Conservation (phyloP, 2,329 filamentous ascomycete genomes). For the Paraphoma sp. region DNA sequence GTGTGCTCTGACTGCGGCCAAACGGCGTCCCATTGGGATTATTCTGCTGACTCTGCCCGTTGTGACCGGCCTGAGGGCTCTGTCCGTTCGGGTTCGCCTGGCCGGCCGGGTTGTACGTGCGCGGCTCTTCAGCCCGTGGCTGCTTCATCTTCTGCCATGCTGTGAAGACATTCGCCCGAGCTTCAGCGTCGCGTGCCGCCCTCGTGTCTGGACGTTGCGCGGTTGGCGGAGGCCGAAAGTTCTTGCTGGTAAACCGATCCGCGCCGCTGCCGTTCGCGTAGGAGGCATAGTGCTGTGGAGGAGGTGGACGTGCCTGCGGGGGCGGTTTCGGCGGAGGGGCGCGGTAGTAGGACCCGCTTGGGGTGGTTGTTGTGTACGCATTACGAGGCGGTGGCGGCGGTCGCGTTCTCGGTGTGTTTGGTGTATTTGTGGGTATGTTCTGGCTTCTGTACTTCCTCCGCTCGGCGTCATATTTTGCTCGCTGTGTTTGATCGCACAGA, state of each 20-base stretch:
- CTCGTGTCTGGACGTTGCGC: conserved; percentile 39
- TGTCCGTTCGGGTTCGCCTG: conserved; percentile 9
- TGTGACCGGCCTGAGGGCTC: conserved; percentile 6
- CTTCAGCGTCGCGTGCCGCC: conserved; percentile 44
- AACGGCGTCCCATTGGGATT: conserved; percentile 48
- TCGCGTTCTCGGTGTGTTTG: conserved; percentile 48
- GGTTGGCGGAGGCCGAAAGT: conserved; percentile 49
- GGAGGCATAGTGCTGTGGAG: conserved; percentile 35
- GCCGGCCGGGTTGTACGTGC: conserved; percentile 23
- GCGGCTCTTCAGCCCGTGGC: conserved; percentile 37
- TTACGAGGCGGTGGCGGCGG: conserved; percentile 54
- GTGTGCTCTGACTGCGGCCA: conserved; percentile 47
- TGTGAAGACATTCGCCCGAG: conserved; percentile 53
- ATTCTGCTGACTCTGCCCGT: conserved; percentile 15
- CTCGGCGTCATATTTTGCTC: conserved; percentile 68
- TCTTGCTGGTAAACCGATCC: conserved; percentile 51
- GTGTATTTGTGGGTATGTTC: conserved; percentile 45
- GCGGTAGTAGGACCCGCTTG: conserved; percentile 42
- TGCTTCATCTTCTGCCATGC: conserved; percentile 59
- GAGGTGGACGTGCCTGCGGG: conserved; percentile 32
- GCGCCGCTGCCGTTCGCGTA: conserved; percentile 51
- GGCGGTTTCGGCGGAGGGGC: conserved; percentile 35
- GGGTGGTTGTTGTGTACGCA: conserved; percentile 49
- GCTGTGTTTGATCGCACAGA: conserved; percentile 64
- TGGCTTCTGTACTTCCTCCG: conserved; percentile 53